Evolutionary conservation across 768 basidiomycete genomes (phyloP), one percentile per base, ranked within the genome.

Genomic region (Termitomyces heimii): DNA sequence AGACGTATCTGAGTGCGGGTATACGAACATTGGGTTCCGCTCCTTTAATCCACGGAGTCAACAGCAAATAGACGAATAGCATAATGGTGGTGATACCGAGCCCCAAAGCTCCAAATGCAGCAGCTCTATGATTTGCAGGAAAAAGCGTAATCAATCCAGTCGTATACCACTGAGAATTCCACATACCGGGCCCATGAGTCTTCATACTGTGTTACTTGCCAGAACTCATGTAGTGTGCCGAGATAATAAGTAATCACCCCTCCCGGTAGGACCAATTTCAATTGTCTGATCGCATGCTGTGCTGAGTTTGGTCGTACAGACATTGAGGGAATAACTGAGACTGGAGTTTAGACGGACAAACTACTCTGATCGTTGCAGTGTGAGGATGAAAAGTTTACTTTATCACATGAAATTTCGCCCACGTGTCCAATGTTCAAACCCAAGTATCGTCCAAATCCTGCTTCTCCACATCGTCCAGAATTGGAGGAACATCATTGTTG

Each of bases 251-350:
- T 88, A 64, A 84, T 61, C 40, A 71, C 65, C 1, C 75, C 83
- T 12, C 89, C 89, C n/a, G 89, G 88, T 12, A 90, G 64, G 46
- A 89, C 81, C 55, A 90, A 84, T 66, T 90, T 88, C 66, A 91
- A 79, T 73, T 90, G 89, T 50, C 80, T 78, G 55, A 82, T 66
- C 1, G 83, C 81, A 67, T 90, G 84, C 55, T 73, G 63, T 35
- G 56, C 57, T 58, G 64, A 35, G 4, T 35, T 53, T 10, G 56
- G 56, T 62, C 55, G 67, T 57, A 61, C 40, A 46, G 65, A 65
- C 63, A 65, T 64, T 34, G 26, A 40, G 4, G 35, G 2, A 16
- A n/a, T 29, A 2, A 20, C 12, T 9, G 4, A 32, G 13, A 53
- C 26, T 37, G 8, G 5, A 20, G 22, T 28, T 9, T n/a, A 28